These are phyloP conservation scores for Lizonia empirigonia DNA, from an alignment of 2,329 filamentous ascomycete species.

Conservation along the genomic window DNA sequence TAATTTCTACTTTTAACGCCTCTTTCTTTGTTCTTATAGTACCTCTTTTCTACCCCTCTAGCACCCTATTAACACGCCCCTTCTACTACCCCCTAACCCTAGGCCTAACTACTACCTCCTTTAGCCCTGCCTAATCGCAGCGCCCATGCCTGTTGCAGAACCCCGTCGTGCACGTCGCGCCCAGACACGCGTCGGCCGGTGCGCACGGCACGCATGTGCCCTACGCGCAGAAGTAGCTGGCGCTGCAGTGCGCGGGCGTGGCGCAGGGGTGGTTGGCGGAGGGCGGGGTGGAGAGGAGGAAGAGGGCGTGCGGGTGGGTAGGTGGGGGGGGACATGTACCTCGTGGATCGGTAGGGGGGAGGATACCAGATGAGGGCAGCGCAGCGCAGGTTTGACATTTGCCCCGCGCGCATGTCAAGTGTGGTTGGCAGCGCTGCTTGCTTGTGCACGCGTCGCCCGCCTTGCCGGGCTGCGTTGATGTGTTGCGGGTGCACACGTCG, in stretches of 20 bases:
- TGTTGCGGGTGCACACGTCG: conserved; percentile 33
- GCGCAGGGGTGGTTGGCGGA: background rate
- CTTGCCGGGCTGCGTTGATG: conserved; percentile 32
- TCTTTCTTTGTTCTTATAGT: conserved; percentile 40
- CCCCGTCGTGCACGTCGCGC: conserved; percentile 34
- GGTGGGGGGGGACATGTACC: background rate
- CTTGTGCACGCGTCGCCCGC: conserved; percentile 34
- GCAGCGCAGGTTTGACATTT: conserved; percentile 36
- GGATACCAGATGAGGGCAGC: no score
- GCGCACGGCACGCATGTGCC: background rate
- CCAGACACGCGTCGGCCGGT: background rate
- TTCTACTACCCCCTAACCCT: conserved; percentile 24
- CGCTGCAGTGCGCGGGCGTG: background rate
- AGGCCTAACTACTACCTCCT: conserved; percentile 30
- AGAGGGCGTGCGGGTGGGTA: background rate
- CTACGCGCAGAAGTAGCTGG: conserved; percentile 1
- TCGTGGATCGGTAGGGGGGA: no score
- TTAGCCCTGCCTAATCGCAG: conserved; percentile 37
- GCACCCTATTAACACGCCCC: conserved; percentile 26
- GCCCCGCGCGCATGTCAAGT: no score
- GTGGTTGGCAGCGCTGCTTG: conserved; percentile 36
- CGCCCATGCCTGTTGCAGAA: conserved; percentile 38
- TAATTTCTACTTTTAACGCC: conserved; percentile 36
- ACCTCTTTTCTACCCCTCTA: conserved; percentile 31
- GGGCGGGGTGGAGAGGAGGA: background rate